Evolutionary conservation across 2,329 filamentous ascomycete species (phyloP).

Genomic region (Fusarium sp.): DNA sequence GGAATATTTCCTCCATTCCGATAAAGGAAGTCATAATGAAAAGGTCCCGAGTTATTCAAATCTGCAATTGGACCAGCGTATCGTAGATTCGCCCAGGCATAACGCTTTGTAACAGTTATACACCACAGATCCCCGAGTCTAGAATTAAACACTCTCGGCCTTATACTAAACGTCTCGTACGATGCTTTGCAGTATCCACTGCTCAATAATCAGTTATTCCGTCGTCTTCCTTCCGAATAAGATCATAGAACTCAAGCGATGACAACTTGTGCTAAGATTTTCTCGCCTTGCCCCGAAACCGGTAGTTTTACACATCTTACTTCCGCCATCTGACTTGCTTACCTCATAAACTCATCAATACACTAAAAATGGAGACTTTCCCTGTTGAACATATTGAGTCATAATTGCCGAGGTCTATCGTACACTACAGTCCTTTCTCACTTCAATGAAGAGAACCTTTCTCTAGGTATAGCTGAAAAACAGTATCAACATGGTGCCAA

Average conservation of each 20-base stretch:
- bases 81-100: neutral
- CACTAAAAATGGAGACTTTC: slow-evolving; percentile 10
- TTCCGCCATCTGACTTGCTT: neutral
- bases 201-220: slow-evolving; percentile 17
- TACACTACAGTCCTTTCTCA: neutral
- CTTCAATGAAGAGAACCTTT: neutral
- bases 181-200: slow-evolving; percentile 37
- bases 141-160: slow-evolving; percentile 15
- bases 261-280: neutral
- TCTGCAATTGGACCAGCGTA: neutral
- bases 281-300: slow-evolving; percentile 2
- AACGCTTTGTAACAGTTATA: neutral
- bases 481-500: neutral
- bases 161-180: slow-evolving; percentile 30
- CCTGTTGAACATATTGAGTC: slow-evolving; percentile 3
- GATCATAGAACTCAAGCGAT: neutral
- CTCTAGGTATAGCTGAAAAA: neutral
- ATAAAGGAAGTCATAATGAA: neutral
- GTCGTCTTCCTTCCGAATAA: slow-evolving; percentile 15
- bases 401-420: slow-evolving; percentile 4
- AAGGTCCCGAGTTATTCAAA: neutral
- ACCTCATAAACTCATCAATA: neutral
- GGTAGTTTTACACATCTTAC: neutral
- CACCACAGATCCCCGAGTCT: slow-evolving; percentile 5
- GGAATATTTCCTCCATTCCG: neutral